A percentile compares a stretch with the other conserved stretches of the same genome.
These are phyloP conservation scores for Diaporthe amygdali DNA, from an alignment of 2,329 filamentous ascomycete genomes.

Conservation along the genomic window DNA sequence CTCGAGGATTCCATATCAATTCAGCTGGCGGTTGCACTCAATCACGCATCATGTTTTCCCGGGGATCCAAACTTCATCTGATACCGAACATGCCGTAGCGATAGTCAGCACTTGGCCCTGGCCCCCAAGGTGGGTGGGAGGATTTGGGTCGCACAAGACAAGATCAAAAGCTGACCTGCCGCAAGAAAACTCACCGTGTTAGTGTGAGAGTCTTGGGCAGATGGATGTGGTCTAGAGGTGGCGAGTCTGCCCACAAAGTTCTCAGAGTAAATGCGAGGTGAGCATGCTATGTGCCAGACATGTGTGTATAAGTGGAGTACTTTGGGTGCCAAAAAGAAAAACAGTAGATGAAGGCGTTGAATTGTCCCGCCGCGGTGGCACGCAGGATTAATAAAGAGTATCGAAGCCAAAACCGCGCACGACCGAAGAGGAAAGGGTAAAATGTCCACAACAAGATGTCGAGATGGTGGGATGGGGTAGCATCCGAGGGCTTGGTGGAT, in stretches of 20 bases:
- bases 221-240: not conserved
- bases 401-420: constrained; percentile 2
- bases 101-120: constrained; percentile 5
- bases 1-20: constrained; percentile 39
- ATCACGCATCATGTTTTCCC: constrained; percentile 20
- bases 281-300: constrained; percentile 23
- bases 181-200: constrained; percentile 10
- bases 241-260: not conserved
- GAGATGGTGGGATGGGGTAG: constrained; percentile 25
- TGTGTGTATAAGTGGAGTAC: constrained; percentile 17
- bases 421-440: constrained; percentile 16
- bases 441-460: constrained; percentile 22
- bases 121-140: not conserved
- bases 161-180: not conserved
- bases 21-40: constrained; percentile 28
- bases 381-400: constrained; percentile 8
- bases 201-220: not conserved
- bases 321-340: constrained; percentile 5
- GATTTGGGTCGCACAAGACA: not conserved
- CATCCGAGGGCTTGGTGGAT: constrained; percentile 21
- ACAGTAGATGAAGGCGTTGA: constrained; percentile 10
- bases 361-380: constrained; percentile 14
- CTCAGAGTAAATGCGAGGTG: constrained; percentile 24
- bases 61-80: constrained; percentile 27
- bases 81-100: not conserved